phyloP scores from a whole-genome alignment of 2,329 filamentous ascomycete genomes.

The Ilyonectria mors-panacis region DNA sequence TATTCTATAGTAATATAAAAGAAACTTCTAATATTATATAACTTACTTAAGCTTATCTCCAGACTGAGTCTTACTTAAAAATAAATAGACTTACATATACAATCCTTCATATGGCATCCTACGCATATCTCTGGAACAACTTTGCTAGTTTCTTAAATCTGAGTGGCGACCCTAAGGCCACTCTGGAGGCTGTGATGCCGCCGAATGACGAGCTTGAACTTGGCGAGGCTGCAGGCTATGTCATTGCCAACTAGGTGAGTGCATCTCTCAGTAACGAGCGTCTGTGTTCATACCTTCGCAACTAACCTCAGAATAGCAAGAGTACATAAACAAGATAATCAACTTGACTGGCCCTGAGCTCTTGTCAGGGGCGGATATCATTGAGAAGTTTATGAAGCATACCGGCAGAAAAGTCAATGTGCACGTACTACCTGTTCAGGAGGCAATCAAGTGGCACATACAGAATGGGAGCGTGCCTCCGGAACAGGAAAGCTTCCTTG shows the following conservation, averaged over 20 bases:
- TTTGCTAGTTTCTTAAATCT: constrained; percentile 6
- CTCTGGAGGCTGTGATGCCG: constrained; percentile 7
- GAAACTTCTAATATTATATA: constrained; percentile 1
- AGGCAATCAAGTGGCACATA: constrained; percentile 7
- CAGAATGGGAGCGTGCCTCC: constrained; percentile 7
- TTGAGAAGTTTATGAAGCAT: constrained; percentile 9
- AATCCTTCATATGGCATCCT: constrained; percentile 1
- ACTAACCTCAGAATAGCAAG: constrained; percentile 5
- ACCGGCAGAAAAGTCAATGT: constrained; percentile 7
- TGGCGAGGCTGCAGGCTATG: constrained; percentile 1
- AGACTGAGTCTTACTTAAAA: constrained; percentile 1
- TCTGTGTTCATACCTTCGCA: background rate
- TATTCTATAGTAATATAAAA: background rate
- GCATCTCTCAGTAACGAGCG: background rate
- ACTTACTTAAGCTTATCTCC: constrained; percentile 2
- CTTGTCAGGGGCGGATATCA: constrained; percentile 4
- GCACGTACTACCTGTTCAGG: constrained; percentile 3
- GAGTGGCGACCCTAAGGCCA: constrained; percentile 1
- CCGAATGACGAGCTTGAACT: constrained; percentile 6
- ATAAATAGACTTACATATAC: constrained; percentile 2
- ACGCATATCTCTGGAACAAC: constrained; percentile 3
- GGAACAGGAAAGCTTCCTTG: constrained; percentile 4
- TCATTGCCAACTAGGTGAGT: constrained; percentile 8
- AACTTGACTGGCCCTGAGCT: constrained; percentile 10
- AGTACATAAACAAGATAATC: constrained; percentile 5